Conservation (phyloP, 73 alveolate genomes). For the Paramecium bursaria region DNA sequence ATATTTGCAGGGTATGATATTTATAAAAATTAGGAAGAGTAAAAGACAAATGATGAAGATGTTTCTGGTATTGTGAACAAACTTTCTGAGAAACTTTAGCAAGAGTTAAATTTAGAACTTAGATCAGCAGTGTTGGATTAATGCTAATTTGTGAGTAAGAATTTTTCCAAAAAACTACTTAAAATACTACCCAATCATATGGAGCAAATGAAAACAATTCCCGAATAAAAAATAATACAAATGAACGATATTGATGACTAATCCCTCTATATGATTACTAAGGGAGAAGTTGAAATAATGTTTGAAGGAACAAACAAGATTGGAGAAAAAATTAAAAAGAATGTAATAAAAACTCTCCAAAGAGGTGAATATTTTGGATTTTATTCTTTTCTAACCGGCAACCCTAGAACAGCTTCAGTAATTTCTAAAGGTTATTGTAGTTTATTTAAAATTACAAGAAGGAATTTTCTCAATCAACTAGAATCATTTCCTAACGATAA, state of each 20-base stretch:
- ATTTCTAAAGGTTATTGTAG: constrained; percentile 43
- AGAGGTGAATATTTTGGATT: constrained; percentile 56
- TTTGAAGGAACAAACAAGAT: constrained; percentile 51
- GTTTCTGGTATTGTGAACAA: constrained; percentile 30
- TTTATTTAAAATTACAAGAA: constrained; percentile 41
- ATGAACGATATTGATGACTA: constrained; percentile 39
- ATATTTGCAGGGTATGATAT: constrained; percentile 20
- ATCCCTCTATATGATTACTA: constrained; percentile 15
- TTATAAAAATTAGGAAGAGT: constrained; percentile 27
- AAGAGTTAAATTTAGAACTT: constrained; percentile 21
- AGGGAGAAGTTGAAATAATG: constrained; percentile 45
- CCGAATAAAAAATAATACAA: constrained; percentile 28
- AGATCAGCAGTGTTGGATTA: constrained; percentile 28
- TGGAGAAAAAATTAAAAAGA: constrained; percentile 9
- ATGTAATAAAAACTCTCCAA: constrained; percentile 1
- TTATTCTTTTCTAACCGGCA: constrained; percentile 29
- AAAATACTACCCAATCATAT: neutral
- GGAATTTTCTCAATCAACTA: neutral
- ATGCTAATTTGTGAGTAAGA: constrained; percentile 4
- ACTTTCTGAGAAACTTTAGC: constrained; percentile 14
- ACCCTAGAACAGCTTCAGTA: constrained; percentile 46
- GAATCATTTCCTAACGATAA: constrained; percentile 48
- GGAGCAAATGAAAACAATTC: constrained; percentile 14
- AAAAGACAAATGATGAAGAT: constrained; percentile 45
- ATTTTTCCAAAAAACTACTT: neutral